Evolutionary conservation across 352 stramenopile species (phyloP).

Genomic region (Phytophthora cryptogea): DNA sequence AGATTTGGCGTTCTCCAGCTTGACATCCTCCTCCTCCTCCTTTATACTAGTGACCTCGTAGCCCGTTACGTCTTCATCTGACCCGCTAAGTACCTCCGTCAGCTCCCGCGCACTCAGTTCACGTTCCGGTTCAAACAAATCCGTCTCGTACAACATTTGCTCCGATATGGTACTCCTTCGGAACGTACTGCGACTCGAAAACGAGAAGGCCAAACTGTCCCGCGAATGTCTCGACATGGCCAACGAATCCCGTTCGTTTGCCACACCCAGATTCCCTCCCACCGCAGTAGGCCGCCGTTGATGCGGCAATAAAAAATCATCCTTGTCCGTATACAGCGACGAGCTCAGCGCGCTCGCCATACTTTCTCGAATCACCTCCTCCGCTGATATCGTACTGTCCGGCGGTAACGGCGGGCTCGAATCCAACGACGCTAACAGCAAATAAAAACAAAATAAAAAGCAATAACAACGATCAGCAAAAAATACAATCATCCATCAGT

Average conservation of each 20-base stretch:
- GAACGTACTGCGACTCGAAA: constrained; percentile 82
- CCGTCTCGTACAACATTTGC: constrained; percentile 84
- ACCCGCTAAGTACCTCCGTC: constrained; percentile 73
- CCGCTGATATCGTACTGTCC: constrained; percentile 82
- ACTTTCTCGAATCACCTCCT: constrained; percentile 88
- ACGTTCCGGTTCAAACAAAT: constrained; percentile 82
- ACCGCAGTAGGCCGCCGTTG: constrained; percentile 34
- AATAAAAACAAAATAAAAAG: constrained; percentile 11
- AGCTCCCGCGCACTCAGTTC: constrained; percentile 75
- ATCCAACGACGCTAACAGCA: constrained; percentile 50
- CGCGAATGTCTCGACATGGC: constrained; percentile 40
- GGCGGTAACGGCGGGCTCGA: constrained; percentile 71
- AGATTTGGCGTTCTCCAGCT: constrained; percentile 82
- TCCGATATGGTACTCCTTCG: constrained; percentile 81
- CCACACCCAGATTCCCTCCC: constrained; percentile 18
- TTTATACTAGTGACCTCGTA: constrained; percentile 88
- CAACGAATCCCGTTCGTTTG: constrained; percentile 42
- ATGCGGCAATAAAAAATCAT: constrained; percentile 60
- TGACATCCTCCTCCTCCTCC: constrained; percentile 81
- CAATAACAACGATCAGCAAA: constrained; percentile 4
- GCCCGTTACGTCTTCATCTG: constrained; percentile 61
- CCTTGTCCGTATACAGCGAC: constrained; percentile 71
- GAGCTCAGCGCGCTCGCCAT: constrained; percentile 79
- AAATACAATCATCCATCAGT: constrained; percentile 11
- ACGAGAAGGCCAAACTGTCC: constrained; percentile 66